A percentile compares a stretch with the other conserved stretches of the same genome.
Evolutionary conservation across 371 early-diverging fungal genomes (phyloP).

Genomic region (Syncephalastrum monosporum): DNA sequence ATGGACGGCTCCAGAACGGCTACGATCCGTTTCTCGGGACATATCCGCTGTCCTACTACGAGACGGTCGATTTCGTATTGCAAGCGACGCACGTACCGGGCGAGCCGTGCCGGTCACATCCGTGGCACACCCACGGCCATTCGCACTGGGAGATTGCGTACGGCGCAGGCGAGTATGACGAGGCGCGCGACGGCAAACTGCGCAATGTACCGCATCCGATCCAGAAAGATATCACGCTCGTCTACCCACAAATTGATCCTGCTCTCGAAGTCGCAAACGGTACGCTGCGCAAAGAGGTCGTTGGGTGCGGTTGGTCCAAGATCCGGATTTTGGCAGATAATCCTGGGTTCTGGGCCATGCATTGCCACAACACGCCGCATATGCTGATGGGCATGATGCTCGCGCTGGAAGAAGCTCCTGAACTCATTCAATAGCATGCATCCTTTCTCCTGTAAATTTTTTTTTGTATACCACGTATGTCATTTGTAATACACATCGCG

Average conservation of each 20-base stretch:
- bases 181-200: constrained; percentile 21
- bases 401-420: constrained; percentile 40
- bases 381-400: constrained; percentile 51
- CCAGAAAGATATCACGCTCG: constrained; percentile 34
- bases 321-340: constrained; percentile 43
- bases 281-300: constrained; percentile 1
- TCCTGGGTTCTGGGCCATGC: constrained; percentile 44
- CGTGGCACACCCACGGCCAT: constrained; percentile 53
- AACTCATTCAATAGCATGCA: constrained; percentile 8
- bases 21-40: constrained; percentile 19
- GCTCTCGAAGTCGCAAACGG: constrained; percentile 15
- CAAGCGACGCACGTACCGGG: constrained; percentile 31
- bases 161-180: constrained; percentile 43
- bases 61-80: constrained; percentile 41
- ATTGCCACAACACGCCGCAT: constrained; percentile 44
- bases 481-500: no score
- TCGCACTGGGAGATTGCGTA: constrained; percentile 45
- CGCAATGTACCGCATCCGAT: constrained; percentile 22
- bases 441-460: no score
- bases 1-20: no score
- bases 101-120: constrained; percentile 39
- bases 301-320: constrained; percentile 48
- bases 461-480: no score
- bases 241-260: constrained; percentile 19
- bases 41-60: constrained; percentile 27